phyloP scores from a whole-genome alignment of 2,329 filamentous ascomycete genomes.

The Pseudogymnoascus sp. region DNA sequence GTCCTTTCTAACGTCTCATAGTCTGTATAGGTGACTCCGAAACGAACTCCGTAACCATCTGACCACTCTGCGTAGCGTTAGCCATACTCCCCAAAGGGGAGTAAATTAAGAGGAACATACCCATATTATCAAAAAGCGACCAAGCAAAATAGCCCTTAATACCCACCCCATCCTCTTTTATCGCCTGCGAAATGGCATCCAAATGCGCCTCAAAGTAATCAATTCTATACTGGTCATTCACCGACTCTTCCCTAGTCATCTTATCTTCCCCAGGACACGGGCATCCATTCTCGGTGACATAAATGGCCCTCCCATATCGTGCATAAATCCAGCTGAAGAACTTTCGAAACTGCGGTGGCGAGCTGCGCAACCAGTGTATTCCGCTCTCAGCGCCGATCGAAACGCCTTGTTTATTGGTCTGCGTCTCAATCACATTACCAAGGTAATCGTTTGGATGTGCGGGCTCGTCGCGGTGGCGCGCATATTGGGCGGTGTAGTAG shows the following conservation, averaged over 20 bases:
- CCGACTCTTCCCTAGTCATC: slow-evolving; percentile 29
- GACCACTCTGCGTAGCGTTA: slow-evolving; percentile 21
- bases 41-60: slow-evolving; percentile 23
- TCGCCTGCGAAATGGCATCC: slow-evolving; percentile 29
- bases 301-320: slow-evolving; percentile 21
- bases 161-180: slow-evolving; percentile 19
- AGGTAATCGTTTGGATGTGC: slow-evolving; percentile 20
- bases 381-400: slow-evolving; percentile 21
- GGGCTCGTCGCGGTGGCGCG: slow-evolving; percentile 17
- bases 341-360: slow-evolving; percentile 20
- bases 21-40: slow-evolving; percentile 24
- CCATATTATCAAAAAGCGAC: slow-evolving; percentile 29
- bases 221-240: slow-evolving; percentile 31
- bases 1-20: slow-evolving; percentile 23
- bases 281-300: slow-evolving; percentile 27
- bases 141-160: slow-evolving; percentile 29
- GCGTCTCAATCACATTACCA: slow-evolving; percentile 20
- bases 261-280: slow-evolving; percentile 28
- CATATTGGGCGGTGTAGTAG: slow-evolving; percentile 24
- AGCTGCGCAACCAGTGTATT: slow-evolving; percentile 14
- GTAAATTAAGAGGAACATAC: slow-evolving; percentile 17
- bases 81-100: slow-evolving; percentile 2
- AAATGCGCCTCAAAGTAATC: slow-evolving; percentile 33
- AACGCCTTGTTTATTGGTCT: slow-evolving; percentile 19
- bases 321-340: slow-evolving; percentile 21